Evolutionary conservation across 139 green algal species (phyloP).

Genomic region (Gonium pectorale): DNA sequence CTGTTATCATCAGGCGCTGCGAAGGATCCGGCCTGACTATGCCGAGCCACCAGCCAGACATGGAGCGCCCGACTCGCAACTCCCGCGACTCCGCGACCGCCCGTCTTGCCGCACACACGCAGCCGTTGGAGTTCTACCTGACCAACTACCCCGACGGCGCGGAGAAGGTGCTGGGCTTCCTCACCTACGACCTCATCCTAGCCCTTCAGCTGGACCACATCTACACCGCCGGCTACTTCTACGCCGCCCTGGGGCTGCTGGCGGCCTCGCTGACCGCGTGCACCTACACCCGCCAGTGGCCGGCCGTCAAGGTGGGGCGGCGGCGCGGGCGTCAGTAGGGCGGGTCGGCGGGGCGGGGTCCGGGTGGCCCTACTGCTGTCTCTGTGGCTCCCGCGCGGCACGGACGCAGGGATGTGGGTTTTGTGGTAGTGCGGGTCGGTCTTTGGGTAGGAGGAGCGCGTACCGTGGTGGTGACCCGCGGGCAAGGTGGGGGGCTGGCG

Average conservation of each 20-base stretch:
- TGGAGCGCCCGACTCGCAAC: too few relatives aligned
- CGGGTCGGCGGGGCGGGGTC: neutral
- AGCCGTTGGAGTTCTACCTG: slow-evolving; percentile 81
- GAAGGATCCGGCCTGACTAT: too few relatives aligned
- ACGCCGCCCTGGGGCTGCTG: slow-evolving; percentile 85
- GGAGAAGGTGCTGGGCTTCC: slow-evolving; percentile 84
- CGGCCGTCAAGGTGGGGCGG: slow-evolving; percentile 80
- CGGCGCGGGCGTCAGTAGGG: neutral
- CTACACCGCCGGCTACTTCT: slow-evolving; percentile 92
- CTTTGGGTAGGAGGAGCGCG: too few relatives aligned
- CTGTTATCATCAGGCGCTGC: too few relatives aligned
- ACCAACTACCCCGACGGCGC: slow-evolving; percentile 67
- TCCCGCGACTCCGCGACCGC: too few relatives aligned
- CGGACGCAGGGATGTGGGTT: too few relatives aligned
- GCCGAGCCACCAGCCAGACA: too few relatives aligned
- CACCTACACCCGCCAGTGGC: slow-evolving; percentile 91
- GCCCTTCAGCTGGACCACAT: slow-evolving; percentile 89
- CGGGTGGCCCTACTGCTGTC: too few relatives aligned
- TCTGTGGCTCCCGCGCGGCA: too few relatives aligned
- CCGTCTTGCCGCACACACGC: neutral
- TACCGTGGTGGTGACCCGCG: too few relatives aligned
- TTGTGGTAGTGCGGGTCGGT: too few relatives aligned
- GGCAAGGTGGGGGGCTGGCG: too few relatives aligned
- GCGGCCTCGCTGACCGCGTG: slow-evolving; percentile 91
- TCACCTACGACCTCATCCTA: slow-evolving; percentile 80